These are phyloP conservation scores for Colletotrichum scovillei DNA, from an alignment of 2,329 filamentous ascomycete genomes.

Conservation along the genomic window DNA sequence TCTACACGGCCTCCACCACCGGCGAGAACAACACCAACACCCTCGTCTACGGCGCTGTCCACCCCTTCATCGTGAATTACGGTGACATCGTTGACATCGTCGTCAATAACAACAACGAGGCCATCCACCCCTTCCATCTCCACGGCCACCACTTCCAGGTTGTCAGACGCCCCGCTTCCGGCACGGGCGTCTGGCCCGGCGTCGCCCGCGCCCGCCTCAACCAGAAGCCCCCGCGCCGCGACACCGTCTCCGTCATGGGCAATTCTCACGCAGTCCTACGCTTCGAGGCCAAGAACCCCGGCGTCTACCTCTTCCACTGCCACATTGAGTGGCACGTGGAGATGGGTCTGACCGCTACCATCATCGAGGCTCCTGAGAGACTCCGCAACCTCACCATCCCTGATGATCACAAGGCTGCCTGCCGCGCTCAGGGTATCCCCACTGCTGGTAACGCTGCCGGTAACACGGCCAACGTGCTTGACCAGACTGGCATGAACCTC, in stretches of 20 bases:
- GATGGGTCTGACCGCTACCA: slow-evolving; percentile 65
- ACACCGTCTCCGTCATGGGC: slow-evolving; percentile 52
- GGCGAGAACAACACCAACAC: slow-evolving; percentile 56
- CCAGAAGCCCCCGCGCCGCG: slow-evolving; percentile 46
- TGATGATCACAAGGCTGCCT: slow-evolving; percentile 63
- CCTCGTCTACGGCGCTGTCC: slow-evolving; percentile 54
- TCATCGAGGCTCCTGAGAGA: slow-evolving; percentile 68
- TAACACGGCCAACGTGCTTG: slow-evolving; percentile 65
- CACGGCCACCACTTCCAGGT: slow-evolving; percentile 69
- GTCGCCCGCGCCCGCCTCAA: slow-evolving; percentile 41
- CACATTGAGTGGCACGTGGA: slow-evolving; percentile 72
- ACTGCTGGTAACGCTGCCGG: slow-evolving; percentile 75
- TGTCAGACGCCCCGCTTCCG: slow-evolving; percentile 52
- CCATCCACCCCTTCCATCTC: slow-evolving; percentile 63
- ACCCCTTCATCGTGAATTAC: slow-evolving; percentile 52
- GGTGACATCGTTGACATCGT: slow-evolving; percentile 58
- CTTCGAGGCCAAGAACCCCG: slow-evolving; percentile 63
- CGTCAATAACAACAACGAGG: slow-evolving; percentile 60
- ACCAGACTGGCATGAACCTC: slow-evolving; percentile 64
- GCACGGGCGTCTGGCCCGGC: slow-evolving; percentile 50
- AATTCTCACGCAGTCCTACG: slow-evolving; percentile 62
- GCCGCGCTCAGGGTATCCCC: slow-evolving; percentile 58
- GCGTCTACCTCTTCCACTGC: slow-evolving; percentile 68
- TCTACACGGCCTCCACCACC: slow-evolving; percentile 76
- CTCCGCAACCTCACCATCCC: slow-evolving; percentile 68